phyloP scores from a whole-genome alignment of 495 filamentous ascomycete genomes.

The Xylaria curta region DNA sequence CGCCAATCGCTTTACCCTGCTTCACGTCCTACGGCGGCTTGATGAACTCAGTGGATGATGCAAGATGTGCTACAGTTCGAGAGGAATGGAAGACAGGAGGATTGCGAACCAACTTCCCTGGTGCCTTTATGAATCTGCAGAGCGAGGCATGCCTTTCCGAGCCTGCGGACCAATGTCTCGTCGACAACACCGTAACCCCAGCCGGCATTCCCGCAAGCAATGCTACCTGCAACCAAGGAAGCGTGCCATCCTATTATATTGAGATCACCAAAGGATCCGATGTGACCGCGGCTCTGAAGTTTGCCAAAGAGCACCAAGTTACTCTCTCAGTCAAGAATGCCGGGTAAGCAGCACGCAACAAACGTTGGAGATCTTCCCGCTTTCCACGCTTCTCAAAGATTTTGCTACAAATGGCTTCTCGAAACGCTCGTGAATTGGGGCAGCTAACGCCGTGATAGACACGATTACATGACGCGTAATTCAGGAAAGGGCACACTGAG shows the following conservation, averaged over 20 bases:
- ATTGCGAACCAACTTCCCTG: conserved; percentile 38
- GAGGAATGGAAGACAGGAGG: conserved; percentile 41
- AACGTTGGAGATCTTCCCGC: not conserved
- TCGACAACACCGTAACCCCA: conserved; percentile 40
- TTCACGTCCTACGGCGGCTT: conserved; percentile 46
- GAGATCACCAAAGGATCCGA: conserved; percentile 49
- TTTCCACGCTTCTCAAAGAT: not conserved
- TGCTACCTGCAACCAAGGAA: conserved; percentile 37
- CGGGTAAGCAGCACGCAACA: conserved; percentile 34
- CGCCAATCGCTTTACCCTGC: conserved; percentile 40
- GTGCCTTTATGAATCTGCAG: conserved; percentile 49
- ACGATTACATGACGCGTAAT: conserved; percentile 47
- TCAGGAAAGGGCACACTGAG: conserved; percentile 60
- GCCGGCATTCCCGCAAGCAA: conserved; percentile 32
- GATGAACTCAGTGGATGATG: conserved; percentile 31
- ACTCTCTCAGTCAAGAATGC: conserved; percentile 52
- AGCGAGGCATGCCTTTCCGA: conserved; percentile 48
- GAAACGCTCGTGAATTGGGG: not conserved
- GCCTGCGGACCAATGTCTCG: conserved; percentile 46
- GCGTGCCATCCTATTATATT: conserved; percentile 54
- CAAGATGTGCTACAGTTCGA: conserved; percentile 40
- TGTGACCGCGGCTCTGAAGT: conserved; percentile 51
- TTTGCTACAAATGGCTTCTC: not conserved
- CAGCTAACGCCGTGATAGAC: conserved; percentile 14
- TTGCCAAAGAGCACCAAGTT: conserved; percentile 49